phyloP scores from a whole-genome alignment of 2,329 filamentous ascomycete species.

The Exophiala xenobiotica region DNA sequence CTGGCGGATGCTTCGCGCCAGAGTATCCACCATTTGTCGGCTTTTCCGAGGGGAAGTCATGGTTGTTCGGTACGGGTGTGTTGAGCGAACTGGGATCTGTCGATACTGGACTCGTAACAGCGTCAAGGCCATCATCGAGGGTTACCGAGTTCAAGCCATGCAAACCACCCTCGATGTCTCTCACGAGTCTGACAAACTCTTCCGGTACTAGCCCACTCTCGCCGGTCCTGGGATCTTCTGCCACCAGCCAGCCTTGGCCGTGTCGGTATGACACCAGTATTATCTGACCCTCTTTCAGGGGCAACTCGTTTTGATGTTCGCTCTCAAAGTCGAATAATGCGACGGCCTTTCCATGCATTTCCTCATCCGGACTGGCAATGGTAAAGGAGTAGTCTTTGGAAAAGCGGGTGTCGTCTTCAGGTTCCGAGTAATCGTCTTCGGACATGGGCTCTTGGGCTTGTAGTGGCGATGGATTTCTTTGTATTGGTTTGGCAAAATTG shows the following conservation, averaged over 20 bases:
- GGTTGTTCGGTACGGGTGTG: conserved; percentile 23
- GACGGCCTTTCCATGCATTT: conserved; percentile 95
- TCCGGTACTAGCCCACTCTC: conserved; percentile 95
- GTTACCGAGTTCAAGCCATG: conserved; percentile 66
- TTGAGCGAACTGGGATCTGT: conserved; percentile 35
- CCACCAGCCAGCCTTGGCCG: conserved; percentile 95
- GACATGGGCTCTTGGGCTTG: conserved; percentile 33
- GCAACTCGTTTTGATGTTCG: conserved; percentile 95
- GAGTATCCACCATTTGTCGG: conserved; percentile 18
- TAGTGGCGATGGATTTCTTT: conserved; percentile 27
- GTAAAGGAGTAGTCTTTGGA: conserved; percentile 93
- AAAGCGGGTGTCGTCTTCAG: conserved; percentile 66
- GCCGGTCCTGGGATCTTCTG: conserved; percentile 88
- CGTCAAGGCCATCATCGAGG: conserved; percentile 43
- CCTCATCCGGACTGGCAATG: conserved; percentile 90
- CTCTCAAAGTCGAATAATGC: conserved; percentile 92
- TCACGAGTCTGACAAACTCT: conserved; percentile 87
- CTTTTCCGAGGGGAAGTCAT: conserved; percentile 20
- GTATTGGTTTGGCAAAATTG: conserved; percentile 52
- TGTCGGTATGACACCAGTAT: conserved; percentile 96
- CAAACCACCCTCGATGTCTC: conserved; percentile 90
- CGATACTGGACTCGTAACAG: conserved; percentile 59
- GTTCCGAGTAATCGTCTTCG: conserved; percentile 55
- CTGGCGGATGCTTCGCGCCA: conserved; percentile 41
- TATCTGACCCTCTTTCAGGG: conserved; percentile 88